Evolutionary conservation across 306 rosid genomes (phyloP).

Genomic region (Quercus berberidifolia): DNA sequence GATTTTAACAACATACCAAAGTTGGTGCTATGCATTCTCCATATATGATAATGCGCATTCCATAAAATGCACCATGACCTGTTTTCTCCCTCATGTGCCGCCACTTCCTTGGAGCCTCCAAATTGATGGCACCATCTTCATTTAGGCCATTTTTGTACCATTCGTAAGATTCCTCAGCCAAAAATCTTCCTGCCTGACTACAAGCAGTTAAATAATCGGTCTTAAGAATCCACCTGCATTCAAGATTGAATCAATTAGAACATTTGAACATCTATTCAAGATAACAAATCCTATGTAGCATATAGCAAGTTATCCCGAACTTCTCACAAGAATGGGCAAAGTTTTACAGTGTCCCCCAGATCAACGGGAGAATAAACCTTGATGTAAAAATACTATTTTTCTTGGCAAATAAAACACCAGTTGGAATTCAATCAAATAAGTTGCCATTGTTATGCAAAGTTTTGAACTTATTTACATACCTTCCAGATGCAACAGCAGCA

Average conservation of each 20-base stretch:
- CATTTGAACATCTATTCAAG: background rate
- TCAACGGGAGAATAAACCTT: background rate
- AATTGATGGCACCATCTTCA: conserved; percentile 79
- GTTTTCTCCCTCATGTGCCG: conserved; percentile 77
- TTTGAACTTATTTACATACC: conserved; percentile 32
- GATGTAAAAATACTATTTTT: background rate
- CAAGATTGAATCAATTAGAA: conserved; percentile 16
- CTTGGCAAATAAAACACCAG: background rate
- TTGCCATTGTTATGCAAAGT: background rate
- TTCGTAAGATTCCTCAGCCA: conserved; percentile 81
- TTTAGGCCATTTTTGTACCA: conserved; percentile 78
- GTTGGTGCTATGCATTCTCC: conserved; percentile 86
- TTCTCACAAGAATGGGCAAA: background rate
- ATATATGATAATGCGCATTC: conserved; percentile 67
- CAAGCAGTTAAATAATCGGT: conserved; percentile 77
- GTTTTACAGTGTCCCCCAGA: background rate
- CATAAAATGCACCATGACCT: conserved; percentile 81
- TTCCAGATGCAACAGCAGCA: conserved; percentile 96
- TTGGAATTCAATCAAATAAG: background rate
- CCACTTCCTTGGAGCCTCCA: conserved; percentile 99
- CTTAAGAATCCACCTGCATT: conserved; percentile 92
- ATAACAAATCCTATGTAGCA: background rate
- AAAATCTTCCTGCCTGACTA: conserved; percentile 56
- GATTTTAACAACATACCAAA: conserved; percentile 49
- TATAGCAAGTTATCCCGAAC: background rate